A percentile compares a stretch with the other conserved stretches of the same genome.
phyloP scores from a whole-genome alignment of 208 protist genomes.

The Entamoeba invadens region DNA sequence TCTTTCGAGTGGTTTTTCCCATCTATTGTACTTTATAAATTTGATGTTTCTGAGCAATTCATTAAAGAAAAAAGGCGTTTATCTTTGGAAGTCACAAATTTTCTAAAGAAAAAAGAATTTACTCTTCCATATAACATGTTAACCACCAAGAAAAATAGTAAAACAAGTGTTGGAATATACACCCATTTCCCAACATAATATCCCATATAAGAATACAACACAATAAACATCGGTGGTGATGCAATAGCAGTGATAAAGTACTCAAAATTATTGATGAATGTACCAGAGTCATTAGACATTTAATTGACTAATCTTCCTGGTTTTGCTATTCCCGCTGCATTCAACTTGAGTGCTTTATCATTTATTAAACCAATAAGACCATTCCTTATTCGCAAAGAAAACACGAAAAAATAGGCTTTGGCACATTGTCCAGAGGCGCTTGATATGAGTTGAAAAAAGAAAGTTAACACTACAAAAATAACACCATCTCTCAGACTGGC shows the following conservation, averaged over 20 bases:
- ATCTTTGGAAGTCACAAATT: slow-evolving; percentile 26
- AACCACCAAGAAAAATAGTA: slow-evolving; percentile 39
- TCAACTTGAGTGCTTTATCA: background rate
- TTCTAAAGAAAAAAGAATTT: background rate
- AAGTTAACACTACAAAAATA: background rate
- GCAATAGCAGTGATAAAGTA: slow-evolving; percentile 24
- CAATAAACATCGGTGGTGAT: slow-evolving; percentile 35
- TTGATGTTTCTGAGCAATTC: slow-evolving; percentile 47
- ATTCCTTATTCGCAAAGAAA: background rate
- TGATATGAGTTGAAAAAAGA: background rate
- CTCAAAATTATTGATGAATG: slow-evolving; percentile 19
- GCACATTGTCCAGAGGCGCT: background rate
- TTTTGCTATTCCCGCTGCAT: background rate
- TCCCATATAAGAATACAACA: slow-evolving; percentile 35
- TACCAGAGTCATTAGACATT: slow-evolving; percentile 31
- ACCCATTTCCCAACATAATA: slow-evolving; percentile 30
- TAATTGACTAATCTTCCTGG: slow-evolving; percentile 49
- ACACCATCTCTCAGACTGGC: background rate
- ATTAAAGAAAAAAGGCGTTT: slow-evolving; percentile 33
- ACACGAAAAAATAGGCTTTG: too few relatives aligned
- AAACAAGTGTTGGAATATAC: slow-evolving; percentile 36
- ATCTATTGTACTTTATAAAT: slow-evolving; percentile 49
- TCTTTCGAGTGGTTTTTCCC: slow-evolving; percentile 36
- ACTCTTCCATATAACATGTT: slow-evolving; percentile 13
- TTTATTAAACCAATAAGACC: background rate